phyloP scores from a whole-genome alignment of 192 early-diverging fungal genomes.

The Podila verticillata region DNA sequence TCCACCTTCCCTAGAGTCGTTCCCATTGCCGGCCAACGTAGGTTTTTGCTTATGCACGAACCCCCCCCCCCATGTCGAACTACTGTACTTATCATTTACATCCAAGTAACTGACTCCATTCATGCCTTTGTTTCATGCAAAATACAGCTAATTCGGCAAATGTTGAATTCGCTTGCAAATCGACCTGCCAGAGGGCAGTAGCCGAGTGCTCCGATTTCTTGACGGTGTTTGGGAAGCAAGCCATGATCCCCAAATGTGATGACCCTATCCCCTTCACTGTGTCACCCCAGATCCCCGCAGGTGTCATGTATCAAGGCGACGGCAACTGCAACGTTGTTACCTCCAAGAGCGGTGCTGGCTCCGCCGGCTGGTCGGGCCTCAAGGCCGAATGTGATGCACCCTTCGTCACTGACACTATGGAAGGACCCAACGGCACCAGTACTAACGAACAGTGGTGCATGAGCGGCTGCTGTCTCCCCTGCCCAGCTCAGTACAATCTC shows the following conservation, averaged over 20 bases:
- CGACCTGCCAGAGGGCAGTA: constrained; percentile 36
- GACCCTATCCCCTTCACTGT: constrained; percentile 15
- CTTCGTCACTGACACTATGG: constrained; percentile 50
- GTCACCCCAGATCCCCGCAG: background rate
- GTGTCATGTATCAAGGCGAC: constrained; percentile 25
- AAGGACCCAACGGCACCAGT: constrained; percentile 20
- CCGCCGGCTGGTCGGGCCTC: constrained; percentile 17
- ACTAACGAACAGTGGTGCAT: constrained; percentile 42
- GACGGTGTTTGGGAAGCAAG: constrained; percentile 6
- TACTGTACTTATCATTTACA: too few species aligned
- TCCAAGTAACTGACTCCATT: too few species aligned
- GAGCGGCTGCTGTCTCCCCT: constrained; percentile 64
- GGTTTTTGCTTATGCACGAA: background rate
- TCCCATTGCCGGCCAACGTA: background rate
- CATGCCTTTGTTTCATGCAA: too few species aligned
- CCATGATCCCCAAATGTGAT: constrained; percentile 36
- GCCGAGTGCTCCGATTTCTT: constrained; percentile 26
- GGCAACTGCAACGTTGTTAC: constrained; percentile 24
- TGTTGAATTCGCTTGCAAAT: constrained; percentile 33
- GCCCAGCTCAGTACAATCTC: constrained; percentile 58
- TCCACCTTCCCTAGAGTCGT: constrained; percentile 40
- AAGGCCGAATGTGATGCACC: constrained; percentile 44
- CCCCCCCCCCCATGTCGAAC: too few species aligned
- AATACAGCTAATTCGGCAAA: constrained; percentile 13
- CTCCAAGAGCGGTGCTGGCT: constrained; percentile 1